phyloP scores from a whole-genome alignment of 78 protist species.

The Cyanophora paradoxa region DNA sequence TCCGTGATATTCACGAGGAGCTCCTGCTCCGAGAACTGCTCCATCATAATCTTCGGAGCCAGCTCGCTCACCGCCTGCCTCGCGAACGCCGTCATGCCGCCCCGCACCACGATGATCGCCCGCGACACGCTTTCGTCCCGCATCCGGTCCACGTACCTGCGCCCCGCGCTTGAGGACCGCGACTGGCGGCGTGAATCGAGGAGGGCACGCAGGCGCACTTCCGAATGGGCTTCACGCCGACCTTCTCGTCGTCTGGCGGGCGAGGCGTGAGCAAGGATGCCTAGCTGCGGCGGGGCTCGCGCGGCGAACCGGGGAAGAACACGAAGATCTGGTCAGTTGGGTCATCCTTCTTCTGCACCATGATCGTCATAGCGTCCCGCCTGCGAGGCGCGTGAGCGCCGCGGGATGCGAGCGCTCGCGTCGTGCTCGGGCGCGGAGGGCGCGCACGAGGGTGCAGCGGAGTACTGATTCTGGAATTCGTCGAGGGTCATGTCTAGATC shows the following conservation, averaged over 20 bases:
- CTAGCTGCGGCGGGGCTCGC: too few species aligned
- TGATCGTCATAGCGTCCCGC: neutral
- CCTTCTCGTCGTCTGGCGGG: neutral
- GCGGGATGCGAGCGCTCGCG: neutral
- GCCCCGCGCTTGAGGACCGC: too few species aligned
- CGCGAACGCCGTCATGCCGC: neutral
- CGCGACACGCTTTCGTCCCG: neutral
- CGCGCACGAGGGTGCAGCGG: neutral
- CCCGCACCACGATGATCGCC: conserved; percentile 20
- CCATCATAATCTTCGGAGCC: too few species aligned
- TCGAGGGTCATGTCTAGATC: conserved; percentile 3
- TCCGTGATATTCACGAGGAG: conserved; percentile 85
- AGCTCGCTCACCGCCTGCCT: conserved; percentile 2
- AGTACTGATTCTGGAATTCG: neutral
- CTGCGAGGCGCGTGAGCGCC: neutral
- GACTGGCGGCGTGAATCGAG: too few species aligned
- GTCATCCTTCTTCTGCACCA: conserved; percentile 5
- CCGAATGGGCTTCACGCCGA: conserved; percentile 7
- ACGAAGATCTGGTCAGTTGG: conserved; percentile 7
- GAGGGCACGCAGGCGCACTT: neutral
- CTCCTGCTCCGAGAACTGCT: too few species aligned
- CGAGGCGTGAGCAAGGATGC: too few species aligned
- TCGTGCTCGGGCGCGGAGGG: neutral
- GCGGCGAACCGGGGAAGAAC: conserved; percentile 23
- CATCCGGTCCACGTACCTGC: neutral